Evolutionary conservation across 75 land plant genomes (phyloP).

Genomic region (Selaginella moellendorffii): DNA sequence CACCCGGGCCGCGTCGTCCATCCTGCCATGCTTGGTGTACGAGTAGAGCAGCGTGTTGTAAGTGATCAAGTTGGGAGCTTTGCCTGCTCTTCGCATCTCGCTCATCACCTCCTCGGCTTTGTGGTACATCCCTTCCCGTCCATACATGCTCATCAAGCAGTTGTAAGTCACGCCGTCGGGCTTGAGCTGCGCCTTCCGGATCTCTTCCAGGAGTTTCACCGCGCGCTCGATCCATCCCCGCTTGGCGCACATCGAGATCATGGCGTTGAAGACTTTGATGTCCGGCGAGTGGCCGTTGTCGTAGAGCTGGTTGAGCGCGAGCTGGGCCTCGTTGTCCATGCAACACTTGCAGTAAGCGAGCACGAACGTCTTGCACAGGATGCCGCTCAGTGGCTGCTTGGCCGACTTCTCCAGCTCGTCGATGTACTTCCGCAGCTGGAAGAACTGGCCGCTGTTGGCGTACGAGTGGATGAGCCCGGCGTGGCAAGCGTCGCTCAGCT

Average conservation of each 20-base stretch:
- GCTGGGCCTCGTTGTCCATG: constrained; percentile 47
- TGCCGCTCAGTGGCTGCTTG: not conserved
- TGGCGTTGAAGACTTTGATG: constrained; percentile 52
- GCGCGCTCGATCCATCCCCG: constrained; percentile 53
- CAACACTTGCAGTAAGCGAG: constrained; percentile 60
- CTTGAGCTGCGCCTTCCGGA: constrained; percentile 40
- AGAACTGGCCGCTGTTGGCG: constrained; percentile 55
- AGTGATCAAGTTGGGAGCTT: constrained; percentile 55
- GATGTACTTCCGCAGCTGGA: constrained; percentile 31
- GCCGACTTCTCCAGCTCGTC: constrained; percentile 3
- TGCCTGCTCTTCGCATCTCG: constrained; percentile 43
- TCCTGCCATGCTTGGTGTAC: constrained; percentile 51
- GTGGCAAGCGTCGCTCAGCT: constrained; percentile 65
- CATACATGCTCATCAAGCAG: constrained; percentile 72
- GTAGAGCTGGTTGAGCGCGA: constrained; percentile 49
- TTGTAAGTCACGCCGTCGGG: constrained; percentile 85
- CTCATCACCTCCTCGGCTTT: constrained; percentile 51
- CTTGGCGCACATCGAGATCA: constrained; percentile 87
- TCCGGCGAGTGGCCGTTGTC: constrained; percentile 44
- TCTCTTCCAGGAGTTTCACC: constrained; percentile 37
- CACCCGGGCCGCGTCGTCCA: constrained; percentile 78
- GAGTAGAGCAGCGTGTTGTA: constrained; percentile 79
- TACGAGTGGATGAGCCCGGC: constrained; percentile 82
- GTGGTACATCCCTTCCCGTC: constrained; percentile 47
- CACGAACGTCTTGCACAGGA: constrained; percentile 50